Evolutionary conservation across 352 stramenopile genomes (phyloP).

Genomic region (Globisporangium megalacanthum): DNA sequence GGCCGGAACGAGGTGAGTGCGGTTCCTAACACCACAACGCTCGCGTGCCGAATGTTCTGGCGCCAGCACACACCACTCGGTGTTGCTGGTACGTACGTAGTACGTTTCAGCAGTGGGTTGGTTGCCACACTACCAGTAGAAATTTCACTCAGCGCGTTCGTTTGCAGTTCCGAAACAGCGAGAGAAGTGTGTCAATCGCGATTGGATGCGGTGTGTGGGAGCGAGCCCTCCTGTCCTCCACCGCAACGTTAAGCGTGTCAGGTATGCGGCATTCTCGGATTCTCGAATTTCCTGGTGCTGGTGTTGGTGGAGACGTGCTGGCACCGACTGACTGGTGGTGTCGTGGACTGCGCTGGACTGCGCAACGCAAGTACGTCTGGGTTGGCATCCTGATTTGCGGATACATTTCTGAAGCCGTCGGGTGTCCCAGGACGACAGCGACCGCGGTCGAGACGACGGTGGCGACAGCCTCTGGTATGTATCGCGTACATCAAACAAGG

Average conservation of each 20-base stretch:
- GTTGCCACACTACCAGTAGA: not conserved
- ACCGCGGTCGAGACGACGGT: not conserved
- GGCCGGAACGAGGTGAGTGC: not conserved
- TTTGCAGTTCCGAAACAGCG: not conserved
- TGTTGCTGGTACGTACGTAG: too few relatives aligned
- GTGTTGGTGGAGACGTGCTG: not conserved
- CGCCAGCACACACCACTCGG: too few relatives aligned
- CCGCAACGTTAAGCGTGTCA: too few relatives aligned
- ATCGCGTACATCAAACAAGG: not conserved
- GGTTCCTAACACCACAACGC: not conserved
- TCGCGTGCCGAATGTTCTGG: not conserved
- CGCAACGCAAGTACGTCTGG: not conserved
- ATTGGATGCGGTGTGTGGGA: not conserved
- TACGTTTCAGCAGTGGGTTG: too few relatives aligned
- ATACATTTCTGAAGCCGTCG: not conserved
- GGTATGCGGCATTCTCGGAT: not conserved
- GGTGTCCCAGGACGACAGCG: not conserved
- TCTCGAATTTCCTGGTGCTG: not conserved
- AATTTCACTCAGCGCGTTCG: not conserved
- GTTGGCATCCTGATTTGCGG: not conserved
- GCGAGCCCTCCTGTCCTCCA: not conserved
- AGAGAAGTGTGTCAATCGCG: not conserved
- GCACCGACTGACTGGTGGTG: too few relatives aligned
- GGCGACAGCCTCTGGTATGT: not conserved
- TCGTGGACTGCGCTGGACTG: too few relatives aligned